Conservation (phyloP, 306 rosid species). For the Sphenostylis stenocarpa region DNA sequence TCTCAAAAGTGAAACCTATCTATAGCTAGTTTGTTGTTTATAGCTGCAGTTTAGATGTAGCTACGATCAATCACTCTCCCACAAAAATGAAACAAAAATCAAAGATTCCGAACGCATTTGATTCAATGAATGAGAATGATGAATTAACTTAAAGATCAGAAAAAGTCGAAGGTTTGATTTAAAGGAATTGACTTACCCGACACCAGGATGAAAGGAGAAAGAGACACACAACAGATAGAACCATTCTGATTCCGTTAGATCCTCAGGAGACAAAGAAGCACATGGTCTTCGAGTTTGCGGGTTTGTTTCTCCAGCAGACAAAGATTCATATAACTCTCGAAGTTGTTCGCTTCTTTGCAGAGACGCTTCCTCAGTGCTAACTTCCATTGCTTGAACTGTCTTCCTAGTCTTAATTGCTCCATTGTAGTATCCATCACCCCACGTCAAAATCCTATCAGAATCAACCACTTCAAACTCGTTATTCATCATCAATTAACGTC, state of each 20-base stretch:
- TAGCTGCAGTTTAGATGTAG: too few species aligned
- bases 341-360: constrained; percentile 78
- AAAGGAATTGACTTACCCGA: constrained; percentile 50
- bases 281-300: constrained; percentile 57
- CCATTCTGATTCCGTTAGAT: constrained; percentile 78
- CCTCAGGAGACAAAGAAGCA: constrained; percentile 81
- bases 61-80: not conserved
- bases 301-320: constrained; percentile 55
- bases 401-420: constrained; percentile 74
- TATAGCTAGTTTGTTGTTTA: not conserved
- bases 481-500: too few species aligned
- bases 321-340: constrained; percentile 60
- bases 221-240: constrained; percentile 80
- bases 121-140: not conserved
- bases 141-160: not conserved
- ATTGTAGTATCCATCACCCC: constrained; percentile 79
- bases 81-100: not conserved
- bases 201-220: constrained; percentile 61
- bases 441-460: constrained; percentile 44
- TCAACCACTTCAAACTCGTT: not conserved
- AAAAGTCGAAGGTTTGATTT: not conserved
- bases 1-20: not conserved
- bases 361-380: constrained; percentile 48
- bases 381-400: constrained; percentile 68
- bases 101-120: not conserved